phyloP scores from a whole-genome alignment of 768 basidiomycete species.

The Mycena vitilis region DNA sequence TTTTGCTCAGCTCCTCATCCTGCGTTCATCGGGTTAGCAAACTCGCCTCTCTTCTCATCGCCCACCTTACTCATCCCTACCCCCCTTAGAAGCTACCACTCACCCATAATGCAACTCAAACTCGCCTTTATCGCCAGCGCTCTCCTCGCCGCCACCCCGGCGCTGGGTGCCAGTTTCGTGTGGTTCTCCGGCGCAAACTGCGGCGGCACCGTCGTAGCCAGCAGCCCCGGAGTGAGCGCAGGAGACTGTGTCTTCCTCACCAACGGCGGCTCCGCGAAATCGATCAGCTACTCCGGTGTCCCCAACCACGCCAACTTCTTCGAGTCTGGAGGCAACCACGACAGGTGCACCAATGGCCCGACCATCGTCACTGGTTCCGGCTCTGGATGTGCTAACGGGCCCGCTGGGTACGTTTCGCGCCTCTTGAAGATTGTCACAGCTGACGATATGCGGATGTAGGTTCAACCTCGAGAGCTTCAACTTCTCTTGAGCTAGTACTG shows the following conservation, averaged over 20 bases:
- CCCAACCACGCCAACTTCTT: not conserved
- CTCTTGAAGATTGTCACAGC: not conserved
- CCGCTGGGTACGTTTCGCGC: not conserved
- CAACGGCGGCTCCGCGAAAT: no score
- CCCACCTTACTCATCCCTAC: not conserved
- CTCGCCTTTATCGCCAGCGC: slow-evolving; percentile 8
- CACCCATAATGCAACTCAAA: slow-evolving; percentile 1
- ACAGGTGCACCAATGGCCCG: not conserved
- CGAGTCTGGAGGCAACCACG: not conserved
- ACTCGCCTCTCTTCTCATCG: not conserved
- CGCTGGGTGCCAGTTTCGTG: not conserved
- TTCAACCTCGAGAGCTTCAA: slow-evolving; percentile 17
- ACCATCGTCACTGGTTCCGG: not conserved
- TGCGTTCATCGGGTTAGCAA: slow-evolving; percentile 6
- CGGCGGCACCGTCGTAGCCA: no score
- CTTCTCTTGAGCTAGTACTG: slow-evolving; percentile 8
- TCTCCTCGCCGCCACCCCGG: slow-evolving; percentile 5
- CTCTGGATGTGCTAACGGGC: slow-evolving; percentile 7
- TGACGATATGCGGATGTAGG: slow-evolving; percentile 1
- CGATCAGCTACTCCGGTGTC: no score
- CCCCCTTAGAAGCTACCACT: slow-evolving; percentile 1
- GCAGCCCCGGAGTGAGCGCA: no score
- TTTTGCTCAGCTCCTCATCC: slow-evolving; percentile 10
- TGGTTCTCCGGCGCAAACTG: no score
- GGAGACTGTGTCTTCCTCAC: no score